These are phyloP conservation scores for Penicillium glabrum DNA, from an alignment of 2,329 filamentous ascomycete species.

Conservation along the genomic window DNA sequence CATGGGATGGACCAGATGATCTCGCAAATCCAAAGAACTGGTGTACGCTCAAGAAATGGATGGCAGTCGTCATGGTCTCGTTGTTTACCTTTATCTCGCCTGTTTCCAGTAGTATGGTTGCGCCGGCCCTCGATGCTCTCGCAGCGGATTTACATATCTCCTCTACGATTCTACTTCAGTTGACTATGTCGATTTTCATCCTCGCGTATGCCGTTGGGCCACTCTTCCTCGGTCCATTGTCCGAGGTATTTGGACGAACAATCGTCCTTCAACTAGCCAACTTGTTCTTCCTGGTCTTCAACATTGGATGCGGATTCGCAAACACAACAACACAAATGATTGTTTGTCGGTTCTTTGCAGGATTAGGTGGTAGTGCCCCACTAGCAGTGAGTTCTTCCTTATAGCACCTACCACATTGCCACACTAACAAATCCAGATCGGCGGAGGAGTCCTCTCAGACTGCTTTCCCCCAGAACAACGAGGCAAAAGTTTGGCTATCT, in stretches of 20 bases:
- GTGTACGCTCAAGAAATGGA: conserved; percentile 58
- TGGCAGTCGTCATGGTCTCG: conserved; percentile 55
- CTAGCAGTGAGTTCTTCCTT: conserved; percentile 43
- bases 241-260: conserved; percentile 58
- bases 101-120: conserved; percentile 62
- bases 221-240: conserved; percentile 53
- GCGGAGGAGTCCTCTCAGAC: conserved; percentile 55
- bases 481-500: conserved; percentile 62
- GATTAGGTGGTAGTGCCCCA: conserved; percentile 59
- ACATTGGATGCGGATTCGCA: conserved; percentile 60
- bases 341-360: conserved; percentile 58
- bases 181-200: conserved; percentile 57
- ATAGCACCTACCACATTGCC: background rate
- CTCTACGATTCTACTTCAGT: conserved; percentile 44
- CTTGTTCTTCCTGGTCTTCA: conserved; percentile 58
- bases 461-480: conserved; percentile 62
- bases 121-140: conserved; percentile 54
- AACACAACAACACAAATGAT: conserved; percentile 56
- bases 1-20: conserved; percentile 55
- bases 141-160: conserved; percentile 55
- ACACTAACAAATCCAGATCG: conserved; percentile 34
- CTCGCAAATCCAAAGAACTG: conserved; percentile 55
- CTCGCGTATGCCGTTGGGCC: conserved; percentile 56
- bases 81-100: conserved; percentile 63
- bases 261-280: conserved; percentile 57